A percentile compares a stretch with the other conserved stretches of the same genome.
phyloP scores from a whole-genome alignment of 148 eudicot genomes.

The Agrostemma githago region DNA sequence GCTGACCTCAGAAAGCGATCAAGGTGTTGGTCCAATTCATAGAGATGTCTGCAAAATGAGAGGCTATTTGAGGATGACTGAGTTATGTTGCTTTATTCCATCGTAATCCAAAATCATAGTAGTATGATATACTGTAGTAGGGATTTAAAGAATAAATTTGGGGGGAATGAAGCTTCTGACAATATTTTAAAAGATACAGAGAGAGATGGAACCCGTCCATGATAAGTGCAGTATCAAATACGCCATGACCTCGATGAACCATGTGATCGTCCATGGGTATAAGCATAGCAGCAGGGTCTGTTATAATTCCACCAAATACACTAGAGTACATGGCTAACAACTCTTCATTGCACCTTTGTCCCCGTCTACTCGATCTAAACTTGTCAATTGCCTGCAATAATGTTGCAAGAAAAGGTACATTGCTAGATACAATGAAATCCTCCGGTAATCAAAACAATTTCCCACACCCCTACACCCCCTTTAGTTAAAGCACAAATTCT shows the following conservation, averaged over 20 bases:
- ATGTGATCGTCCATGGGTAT: conserved; percentile 92
- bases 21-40: conserved; percentile 88
- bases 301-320: conserved; percentile 71
- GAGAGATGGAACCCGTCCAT: conserved; percentile 49
- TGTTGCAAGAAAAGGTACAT: neutral
- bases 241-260: conserved; percentile 98
- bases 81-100: no score
- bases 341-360: conserved; percentile 44
- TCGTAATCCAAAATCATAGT: no score
- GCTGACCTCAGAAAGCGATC: conserved; percentile 78
- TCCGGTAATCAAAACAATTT: no score
- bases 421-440: neutral
- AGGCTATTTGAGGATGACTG: no score
- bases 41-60: conserved; percentile 47
- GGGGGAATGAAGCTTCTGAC: no score
- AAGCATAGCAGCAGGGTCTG: conserved; percentile 75
- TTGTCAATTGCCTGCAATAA: conserved; percentile 50
- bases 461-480: no score
- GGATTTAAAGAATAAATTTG: no score
- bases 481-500: no score
- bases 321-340: conserved; percentile 85
- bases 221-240: conserved; percentile 77
- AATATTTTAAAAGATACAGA: neutral
- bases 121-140: no score
- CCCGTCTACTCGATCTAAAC: conserved; percentile 39